Conservation (phyloP, 257 asterid species). For the Solanum pennellii region DNA sequence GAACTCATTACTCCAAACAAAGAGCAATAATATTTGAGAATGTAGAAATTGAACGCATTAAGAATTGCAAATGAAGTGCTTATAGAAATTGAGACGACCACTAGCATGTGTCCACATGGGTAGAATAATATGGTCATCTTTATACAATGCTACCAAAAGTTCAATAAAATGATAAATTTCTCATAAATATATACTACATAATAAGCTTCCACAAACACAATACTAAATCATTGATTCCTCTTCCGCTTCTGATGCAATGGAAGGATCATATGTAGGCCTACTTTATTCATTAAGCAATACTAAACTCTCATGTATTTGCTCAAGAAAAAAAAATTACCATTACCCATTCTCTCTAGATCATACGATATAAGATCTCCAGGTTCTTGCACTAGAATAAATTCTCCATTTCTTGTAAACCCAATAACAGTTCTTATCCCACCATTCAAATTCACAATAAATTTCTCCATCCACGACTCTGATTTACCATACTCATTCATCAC, state of each 20-base stretch:
- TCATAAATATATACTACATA: no score
- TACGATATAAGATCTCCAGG: slow-evolving; percentile 5
- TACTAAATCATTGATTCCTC: no score
- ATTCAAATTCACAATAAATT: not conserved
- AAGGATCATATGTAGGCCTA: not conserved
- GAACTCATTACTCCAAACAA: no score
- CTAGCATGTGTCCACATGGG: no score
- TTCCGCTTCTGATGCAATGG: not conserved
- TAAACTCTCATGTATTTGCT: not conserved
- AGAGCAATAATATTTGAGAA: no score
- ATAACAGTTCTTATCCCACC: slow-evolving; percentile 2
- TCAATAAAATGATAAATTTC: no score
- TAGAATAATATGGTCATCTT: no score
- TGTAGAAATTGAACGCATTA: no score
- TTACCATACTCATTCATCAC: slow-evolving; percentile 21
- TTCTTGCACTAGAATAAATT: not conserved
- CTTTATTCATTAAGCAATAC: not conserved
- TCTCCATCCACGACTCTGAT: slow-evolving; percentile 13
- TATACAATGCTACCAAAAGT: no score
- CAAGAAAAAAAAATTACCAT: not conserved
- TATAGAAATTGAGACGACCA: no score
- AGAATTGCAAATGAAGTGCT: no score
- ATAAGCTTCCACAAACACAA: no score
- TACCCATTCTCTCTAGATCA: not conserved
- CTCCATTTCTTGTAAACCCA: slow-evolving; percentile 11